Evolutionary conservation across 2,329 filamentous ascomycete species (phyloP).

Genomic region (Cladophialophora immunda): DNA sequence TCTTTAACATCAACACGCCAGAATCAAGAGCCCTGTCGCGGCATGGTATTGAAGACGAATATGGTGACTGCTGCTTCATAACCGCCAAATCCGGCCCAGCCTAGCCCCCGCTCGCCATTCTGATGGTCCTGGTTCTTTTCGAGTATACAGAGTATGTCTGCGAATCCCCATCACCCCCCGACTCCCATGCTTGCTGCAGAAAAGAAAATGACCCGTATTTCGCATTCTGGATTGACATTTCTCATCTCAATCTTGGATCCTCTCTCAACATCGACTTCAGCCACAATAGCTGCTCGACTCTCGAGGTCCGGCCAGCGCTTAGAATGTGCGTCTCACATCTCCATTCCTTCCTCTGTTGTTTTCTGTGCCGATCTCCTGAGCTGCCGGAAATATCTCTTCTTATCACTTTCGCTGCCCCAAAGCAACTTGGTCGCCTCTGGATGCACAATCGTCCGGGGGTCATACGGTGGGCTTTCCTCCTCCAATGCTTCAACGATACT

Average conservation of each 20-base stretch:
- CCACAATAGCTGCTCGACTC: background rate
- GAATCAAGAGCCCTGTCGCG: background rate
- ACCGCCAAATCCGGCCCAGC: background rate
- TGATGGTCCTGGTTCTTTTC: background rate
- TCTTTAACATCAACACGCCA: background rate
- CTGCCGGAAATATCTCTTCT: constrained; percentile 83
- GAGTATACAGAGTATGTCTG: background rate
- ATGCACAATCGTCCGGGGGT: constrained; percentile 86
- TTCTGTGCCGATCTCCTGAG: constrained; percentile 53
- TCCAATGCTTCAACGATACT: constrained; percentile 84
- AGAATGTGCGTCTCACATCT: background rate
- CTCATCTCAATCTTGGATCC: background rate
- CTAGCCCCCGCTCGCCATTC: background rate
- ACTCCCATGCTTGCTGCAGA: constrained; percentile 14
- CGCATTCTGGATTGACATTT: background rate
- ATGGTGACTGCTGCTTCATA: background rate
- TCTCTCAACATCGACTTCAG: background rate
- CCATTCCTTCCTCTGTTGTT: constrained; percentile 29
- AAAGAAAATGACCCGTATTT: background rate
- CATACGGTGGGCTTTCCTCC: constrained; percentile 86
- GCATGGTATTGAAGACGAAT: background rate
- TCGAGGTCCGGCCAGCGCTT: background rate
- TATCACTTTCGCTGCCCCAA: constrained; percentile 82
- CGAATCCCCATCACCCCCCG: constrained; percentile 5
- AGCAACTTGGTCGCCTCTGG: constrained; percentile 85